Percentiles rank a stretch among this genome's conserved stretches.
Evolutionary conservation across 2,329 filamentous ascomycete genomes (phyloP).

Genomic region (Ophiostoma populinum): DNA sequence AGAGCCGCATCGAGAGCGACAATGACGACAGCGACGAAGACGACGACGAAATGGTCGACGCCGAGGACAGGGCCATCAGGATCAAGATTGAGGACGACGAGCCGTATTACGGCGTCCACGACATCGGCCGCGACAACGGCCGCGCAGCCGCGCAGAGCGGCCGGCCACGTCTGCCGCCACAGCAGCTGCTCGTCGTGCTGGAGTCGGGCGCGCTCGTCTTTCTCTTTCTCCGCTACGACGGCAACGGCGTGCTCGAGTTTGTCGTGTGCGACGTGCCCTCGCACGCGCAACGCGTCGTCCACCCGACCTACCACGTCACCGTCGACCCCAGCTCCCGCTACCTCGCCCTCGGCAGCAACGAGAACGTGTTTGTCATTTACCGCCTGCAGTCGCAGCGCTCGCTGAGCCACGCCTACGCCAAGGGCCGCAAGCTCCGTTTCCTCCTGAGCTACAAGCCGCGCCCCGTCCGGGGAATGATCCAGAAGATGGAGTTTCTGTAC

Average conservation of each 20-base stretch:
- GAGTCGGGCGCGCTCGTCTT: constrained; percentile 61
- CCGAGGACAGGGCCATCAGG: constrained; percentile 13
- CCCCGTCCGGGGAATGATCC: constrained; percentile 51
- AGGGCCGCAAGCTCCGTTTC: constrained; percentile 32
- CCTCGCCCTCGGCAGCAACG: constrained; percentile 52
- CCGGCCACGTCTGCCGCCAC: constrained; percentile 43
- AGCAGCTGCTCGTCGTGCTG: constrained; percentile 62
- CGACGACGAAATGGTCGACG: constrained; percentile 19
- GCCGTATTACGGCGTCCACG: neutral
- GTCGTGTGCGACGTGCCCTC: constrained; percentile 40
- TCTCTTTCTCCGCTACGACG: constrained; percentile 43
- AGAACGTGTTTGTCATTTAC: constrained; percentile 54
- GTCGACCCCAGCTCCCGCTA: constrained; percentile 61
- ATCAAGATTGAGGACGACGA: constrained; percentile 25
- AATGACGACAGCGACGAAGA: constrained; percentile 19
- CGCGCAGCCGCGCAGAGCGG: neutral
- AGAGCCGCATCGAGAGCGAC: constrained; percentile 16
- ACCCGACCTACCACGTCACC: constrained; percentile 48
- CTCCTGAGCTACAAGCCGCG: constrained; percentile 31
- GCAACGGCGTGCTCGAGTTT: constrained; percentile 33
- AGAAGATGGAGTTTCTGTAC: constrained; percentile 74
- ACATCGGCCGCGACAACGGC: neutral
- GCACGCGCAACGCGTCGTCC: constrained; percentile 37
- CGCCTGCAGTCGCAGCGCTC: constrained; percentile 40
- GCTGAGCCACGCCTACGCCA: constrained; percentile 32